A percentile compares a stretch with the other conserved stretches of the same genome.
Evolutionary conservation across 257 asterid genomes (phyloP).

Genomic region (Fraxinus excelsior): DNA sequence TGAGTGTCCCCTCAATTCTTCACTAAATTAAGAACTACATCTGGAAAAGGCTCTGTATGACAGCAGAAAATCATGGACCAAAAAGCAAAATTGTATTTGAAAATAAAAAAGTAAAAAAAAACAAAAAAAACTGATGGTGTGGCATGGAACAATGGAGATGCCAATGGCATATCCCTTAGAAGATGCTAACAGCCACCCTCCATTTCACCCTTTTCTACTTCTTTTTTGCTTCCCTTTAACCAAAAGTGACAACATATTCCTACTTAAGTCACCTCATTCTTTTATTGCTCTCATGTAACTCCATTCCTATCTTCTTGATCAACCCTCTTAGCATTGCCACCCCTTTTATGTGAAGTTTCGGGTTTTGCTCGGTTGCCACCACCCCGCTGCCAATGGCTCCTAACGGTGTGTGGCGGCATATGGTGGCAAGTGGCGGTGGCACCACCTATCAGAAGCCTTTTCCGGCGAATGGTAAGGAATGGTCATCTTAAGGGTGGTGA

Average conservation of each 20-base stretch:
- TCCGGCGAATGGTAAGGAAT: conserved; percentile 28
- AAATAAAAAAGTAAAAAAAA: neutral
- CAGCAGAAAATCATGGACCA: neutral
- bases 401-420: conserved; percentile 23
- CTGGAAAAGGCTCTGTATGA: neutral
- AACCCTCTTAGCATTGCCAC: conserved; percentile 44
- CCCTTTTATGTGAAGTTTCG: conserved; percentile 14
- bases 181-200: conserved; percentile 48
- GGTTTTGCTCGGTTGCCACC: conserved; percentile 19
- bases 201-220: conserved; percentile 18
- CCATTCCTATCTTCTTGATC: conserved; percentile 26
- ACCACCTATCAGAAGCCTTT: neutral
- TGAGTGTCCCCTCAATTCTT: no score
- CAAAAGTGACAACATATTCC: conserved; percentile 38
- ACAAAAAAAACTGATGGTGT: conserved; percentile 8
- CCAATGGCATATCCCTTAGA: conserved; percentile 52
- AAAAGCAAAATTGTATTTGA: neutral
- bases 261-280: conserved; percentile 48
- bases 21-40: no score
- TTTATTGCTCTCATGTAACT: conserved; percentile 35
- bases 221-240: conserved; percentile 35
- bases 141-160: conserved; percentile 37
- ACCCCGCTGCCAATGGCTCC: conserved; percentile 12
- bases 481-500: conserved; percentile 36
- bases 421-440: conserved; percentile 23